Conservation (phyloP, 1,284 basidiomycete genomes). For the Boletellus deceptivus region DNA sequence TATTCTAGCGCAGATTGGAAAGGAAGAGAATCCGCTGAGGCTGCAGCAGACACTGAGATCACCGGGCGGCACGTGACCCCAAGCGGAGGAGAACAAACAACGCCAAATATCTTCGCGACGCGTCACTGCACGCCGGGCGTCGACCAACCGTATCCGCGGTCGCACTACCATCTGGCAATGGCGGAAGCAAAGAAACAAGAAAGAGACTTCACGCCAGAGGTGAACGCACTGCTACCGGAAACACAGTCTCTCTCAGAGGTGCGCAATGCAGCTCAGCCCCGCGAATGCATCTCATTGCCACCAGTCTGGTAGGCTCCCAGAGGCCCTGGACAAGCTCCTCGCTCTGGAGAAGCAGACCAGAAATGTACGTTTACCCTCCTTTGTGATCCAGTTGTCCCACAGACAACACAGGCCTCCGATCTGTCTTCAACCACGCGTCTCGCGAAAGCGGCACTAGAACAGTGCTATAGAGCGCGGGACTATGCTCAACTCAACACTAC, state of each 20-base stretch:
- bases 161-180: constrained; percentile 49
- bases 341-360: constrained; percentile 93
- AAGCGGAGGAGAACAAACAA: constrained; percentile 33
- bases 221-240: constrained; percentile 60
- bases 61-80: no score
- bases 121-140: constrained; percentile 56
- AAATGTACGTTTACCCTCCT: constrained; percentile 61
- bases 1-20: constrained; percentile 35
- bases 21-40: constrained; percentile 12
- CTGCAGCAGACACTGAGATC: background rate
- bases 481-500: constrained; percentile 72
- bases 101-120: constrained; percentile 51
- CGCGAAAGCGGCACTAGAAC: constrained; percentile 68
- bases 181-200: constrained; percentile 79
- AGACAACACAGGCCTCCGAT: constrained; percentile 77
- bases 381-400: constrained; percentile 9
- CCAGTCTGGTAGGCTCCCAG: constrained; percentile 75
- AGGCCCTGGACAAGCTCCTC: constrained; percentile 89
- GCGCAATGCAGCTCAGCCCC: background rate
- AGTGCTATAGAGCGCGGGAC: constrained; percentile 73
- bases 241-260: constrained; percentile 58
- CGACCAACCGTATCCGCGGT: constrained; percentile 37
- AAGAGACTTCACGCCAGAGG: constrained; percentile 71
- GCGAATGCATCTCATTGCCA: constrained; percentile 4
- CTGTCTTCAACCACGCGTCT: constrained; percentile 86